Base-by-base conservation (phyloP, 2,329 filamentous ascomycete genomes). In the Tolypocladium endophyticum region DNA sequence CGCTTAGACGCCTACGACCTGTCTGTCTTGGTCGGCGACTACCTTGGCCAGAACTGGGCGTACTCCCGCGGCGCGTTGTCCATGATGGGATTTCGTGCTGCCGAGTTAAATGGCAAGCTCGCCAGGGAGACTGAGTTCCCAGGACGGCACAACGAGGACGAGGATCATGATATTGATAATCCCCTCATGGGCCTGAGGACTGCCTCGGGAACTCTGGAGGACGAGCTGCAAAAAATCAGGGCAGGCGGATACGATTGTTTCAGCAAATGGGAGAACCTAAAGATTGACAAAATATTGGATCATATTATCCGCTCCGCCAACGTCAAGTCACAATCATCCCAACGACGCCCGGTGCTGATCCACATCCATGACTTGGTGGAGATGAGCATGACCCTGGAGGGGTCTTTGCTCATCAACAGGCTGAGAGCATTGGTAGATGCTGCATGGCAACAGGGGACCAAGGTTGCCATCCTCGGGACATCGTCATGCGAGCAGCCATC, bases 331-430 rank as follows among this genome's bases (percentile, higher is more conserved):
- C 65, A 71, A 7, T 62, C 64, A 35, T 55, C 64, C 8, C 67
- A 69, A 65, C 69, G 67, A 69, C 79, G 71, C 28, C 79, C 79
- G 30, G 79, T 92, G 9, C 86, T 97, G 60, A 79, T 95, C 45
- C 90, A 90, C 66, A 76, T 96, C 16, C 84, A 89, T 69, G 90
- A 97, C 70, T 89, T 91, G 67, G 85, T 89, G 58, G 90, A 95
- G 63, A 79, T 99, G 11, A 84, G 81, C 66, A 82, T 83, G 68
- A 87, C 88, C 0, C 72, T 81, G 7, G 85, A 90, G 60, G 90
- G 91, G 14, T 79, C 83, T 2, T 80, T 82, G 28, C 82, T 97
- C 38, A 75, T 97, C 9, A 76, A 79, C 47, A 85, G 87, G 61
- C 75, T 99, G 16, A 85, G 89, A 58, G 81, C 83, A 55, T 78